Evolutionary conservation across 768 basidiomycete species (phyloP), one percentile per base, ranked within the genome.

Genomic region (Russula sp.): DNA sequence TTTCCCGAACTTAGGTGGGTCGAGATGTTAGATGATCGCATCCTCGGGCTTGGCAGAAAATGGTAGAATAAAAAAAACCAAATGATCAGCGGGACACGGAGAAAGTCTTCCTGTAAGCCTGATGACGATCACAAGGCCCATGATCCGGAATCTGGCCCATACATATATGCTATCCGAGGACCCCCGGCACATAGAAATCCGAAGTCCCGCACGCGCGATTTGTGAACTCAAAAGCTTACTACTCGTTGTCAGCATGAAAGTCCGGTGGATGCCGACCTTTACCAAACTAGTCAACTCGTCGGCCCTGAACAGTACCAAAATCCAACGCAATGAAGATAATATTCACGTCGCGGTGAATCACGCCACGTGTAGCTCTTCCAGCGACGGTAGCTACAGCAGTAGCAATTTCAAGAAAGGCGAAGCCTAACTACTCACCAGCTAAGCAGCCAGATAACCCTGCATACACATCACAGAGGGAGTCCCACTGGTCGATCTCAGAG

Each of bases 241-340:
- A n/a, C 18, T 13, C 39, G 14, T 39, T 22, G 11, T 55, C 18
- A 29, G 10, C 32, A 55, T n/a, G 32, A n/a, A 20, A 14, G 13
- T 54, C 16, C 52, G 13, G 22, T 41, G 22, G 52, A 10, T 16
- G 14, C 38, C 10, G 14, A 52, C 22, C 7, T 39, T 22, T 9
- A 7, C 22, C 13, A 25, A 22, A 38, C 36, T 41, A 38, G 11
- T 20, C 52, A 39, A 25, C 4, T 54, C 25, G 18, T 54, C 39
- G 38, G 25, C 22, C 9, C n/a, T 14, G 60, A 78, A 76, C 16
- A 58, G 69, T 59, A 10, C 70, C 69, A 50, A 72, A 71, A 69
- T n/a, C 67, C 66, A 57, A 51, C 0, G 60, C 59, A 47, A 66
- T 65, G 48, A 70, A 51, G 47, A 70, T 11, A 2, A 65, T 51